Conservation (phyloP, 2,329 filamentous ascomycete genomes). For the Zymoseptoria ardabiliae region DNA sequence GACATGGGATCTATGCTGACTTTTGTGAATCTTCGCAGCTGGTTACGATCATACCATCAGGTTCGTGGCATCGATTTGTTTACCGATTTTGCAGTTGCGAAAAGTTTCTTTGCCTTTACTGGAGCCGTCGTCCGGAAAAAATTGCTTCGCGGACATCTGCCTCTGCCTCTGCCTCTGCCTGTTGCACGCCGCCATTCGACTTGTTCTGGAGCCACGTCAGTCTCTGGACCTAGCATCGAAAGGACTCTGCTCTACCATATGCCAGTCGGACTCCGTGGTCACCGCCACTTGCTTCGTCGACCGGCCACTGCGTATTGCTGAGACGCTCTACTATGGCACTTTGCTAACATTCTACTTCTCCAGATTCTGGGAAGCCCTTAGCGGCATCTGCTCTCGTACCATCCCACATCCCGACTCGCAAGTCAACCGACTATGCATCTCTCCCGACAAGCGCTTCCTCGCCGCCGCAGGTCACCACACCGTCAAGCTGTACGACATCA, state of each 20-base stretch:
- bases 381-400: constrained; percentile 93
- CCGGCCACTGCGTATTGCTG: not conserved
- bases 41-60: constrained; percentile 71
- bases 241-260: not conserved
- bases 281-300: not conserved
- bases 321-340: not conserved
- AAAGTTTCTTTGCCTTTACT: not conserved
- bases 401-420: constrained; percentile 98
- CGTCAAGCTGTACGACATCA: constrained; percentile 97
- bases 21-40: constrained; percentile 36
- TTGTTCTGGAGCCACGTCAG: not conserved
- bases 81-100: not conserved
- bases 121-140: not conserved
- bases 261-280: not conserved
- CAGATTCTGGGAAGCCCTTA: constrained; percentile 97
- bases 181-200: not conserved
- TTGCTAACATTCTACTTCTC: not conserved
- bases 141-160: not conserved
- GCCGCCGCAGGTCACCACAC: constrained; percentile 74
- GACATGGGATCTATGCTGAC: constrained; percentile 2
- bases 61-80: constrained; percentile 36
- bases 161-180: not conserved
- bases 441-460: constrained; percentile 92
- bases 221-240: not conserved
- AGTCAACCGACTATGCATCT: constrained; percentile 96